Base-by-base conservation (phyloP, 2,329 filamentous ascomycete species). In the Monilinia fructigena region DNA sequence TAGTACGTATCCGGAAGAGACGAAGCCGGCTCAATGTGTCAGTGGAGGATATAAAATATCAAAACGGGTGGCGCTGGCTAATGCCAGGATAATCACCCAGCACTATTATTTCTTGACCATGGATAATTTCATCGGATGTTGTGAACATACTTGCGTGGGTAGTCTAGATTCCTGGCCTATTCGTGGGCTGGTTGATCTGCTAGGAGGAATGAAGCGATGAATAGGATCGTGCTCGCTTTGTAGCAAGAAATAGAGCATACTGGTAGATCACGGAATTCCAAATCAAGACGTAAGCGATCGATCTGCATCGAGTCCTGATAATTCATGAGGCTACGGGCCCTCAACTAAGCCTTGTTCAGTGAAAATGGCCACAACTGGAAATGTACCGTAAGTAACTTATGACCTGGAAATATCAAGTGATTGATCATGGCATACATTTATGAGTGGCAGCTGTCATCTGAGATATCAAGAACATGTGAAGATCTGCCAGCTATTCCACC, bases 391-490 rank as follows among this genome's bases (percentile, higher is more conserved):
- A 61, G n/a, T 50, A 23, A 47, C 14, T 16, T 16, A 28, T 38
- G 35, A 47, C 23, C 12, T 6, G 18, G 48, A 45, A 38, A 61
- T 50, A 31, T 61, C 58, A 61, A 61, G 45, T 61, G 45, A 61
- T 47, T 61, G 45, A 11, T 14, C 47, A 48, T 12, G n/a, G 45
- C 10, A 55, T 35, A 7, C 56, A 48, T 48, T 20, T 16, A 38
- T 35, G 26, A 8, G 18, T 50, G 31, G 28, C 14, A 38, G 31
- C 20, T 60, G 28, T 38, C 58, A 60, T 7, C 28, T 31, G 58
- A 60, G 42, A 48, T 48, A 23, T 48, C 14, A 60, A 14, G 31
- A 23, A 50, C 28, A 40, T 38, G 10, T 50, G 38, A n/a, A 23
- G 58, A 61, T 40, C 28, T 50, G 23, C 58, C 28, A n/a, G 10